Percentiles rank a stretch among this genome's conserved stretches.
Conservation (phyloP, 805 yeast species). For the Candida succiphila region DNA sequence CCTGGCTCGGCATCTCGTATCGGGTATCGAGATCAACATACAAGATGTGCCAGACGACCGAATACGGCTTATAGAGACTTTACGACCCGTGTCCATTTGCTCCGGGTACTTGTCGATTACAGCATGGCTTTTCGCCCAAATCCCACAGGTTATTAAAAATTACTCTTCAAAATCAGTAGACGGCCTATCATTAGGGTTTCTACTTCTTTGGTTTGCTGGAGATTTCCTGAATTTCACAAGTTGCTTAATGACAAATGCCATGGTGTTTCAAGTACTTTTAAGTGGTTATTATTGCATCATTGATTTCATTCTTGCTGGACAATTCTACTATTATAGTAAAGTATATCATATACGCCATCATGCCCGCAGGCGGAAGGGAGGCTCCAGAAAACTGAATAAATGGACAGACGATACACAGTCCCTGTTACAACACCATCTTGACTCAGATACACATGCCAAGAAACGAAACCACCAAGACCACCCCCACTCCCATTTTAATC, state of each 20-base stretch:
- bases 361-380: too few relatives aligned
- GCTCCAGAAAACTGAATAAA: too few relatives aligned
- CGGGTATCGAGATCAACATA: too few relatives aligned
- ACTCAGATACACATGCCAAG: too few relatives aligned
- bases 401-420: too few relatives aligned
- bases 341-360: conserved; percentile 28
- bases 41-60: too few relatives aligned
- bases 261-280: conserved; percentile 35
- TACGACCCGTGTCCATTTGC: conserved; percentile 17
- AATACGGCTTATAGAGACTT: conserved; percentile 7
- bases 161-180: conserved; percentile 52
- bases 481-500: too few relatives aligned
- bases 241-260: conserved; percentile 36
- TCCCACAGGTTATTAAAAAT: conserved; percentile 59
- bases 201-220: conserved; percentile 57
- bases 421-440: too few relatives aligned
- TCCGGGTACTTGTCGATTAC: conserved; percentile 31
- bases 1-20: too few relatives aligned
- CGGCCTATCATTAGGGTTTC: conserved; percentile 53
- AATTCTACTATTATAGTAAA: conserved; percentile 37
- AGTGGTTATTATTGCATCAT: conserved; percentile 40
- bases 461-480: too few relatives aligned
- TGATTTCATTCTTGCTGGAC: conserved; percentile 33
- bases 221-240: conserved; percentile 45
- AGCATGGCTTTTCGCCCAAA: conserved; percentile 67